Evolutionary conservation across 106 monocot genomes (phyloP).

Genomic region (Acanthochlamys bracteata): DNA sequence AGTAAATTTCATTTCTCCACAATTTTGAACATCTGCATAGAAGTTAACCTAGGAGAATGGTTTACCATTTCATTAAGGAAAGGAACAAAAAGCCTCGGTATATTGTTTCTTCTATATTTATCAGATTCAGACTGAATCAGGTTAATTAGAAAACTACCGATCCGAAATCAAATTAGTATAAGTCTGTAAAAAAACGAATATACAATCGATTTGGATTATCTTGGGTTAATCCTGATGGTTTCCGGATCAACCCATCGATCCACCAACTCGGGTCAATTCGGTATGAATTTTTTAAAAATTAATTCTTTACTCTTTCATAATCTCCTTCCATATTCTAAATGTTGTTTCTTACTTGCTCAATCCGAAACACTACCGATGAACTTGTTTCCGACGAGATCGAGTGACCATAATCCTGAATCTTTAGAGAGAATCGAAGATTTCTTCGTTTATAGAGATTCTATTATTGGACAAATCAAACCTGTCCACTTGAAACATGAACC

Average conservation of each 20-base stretch:
- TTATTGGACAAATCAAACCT: constrained; percentile 64
- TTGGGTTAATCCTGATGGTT: too few relatives aligned
- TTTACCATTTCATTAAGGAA: constrained; percentile 44
- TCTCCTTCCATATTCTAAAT: too few relatives aligned
- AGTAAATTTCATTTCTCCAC: neutral
- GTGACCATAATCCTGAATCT: constrained; percentile 4
- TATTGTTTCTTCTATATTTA: constrained; percentile 39
- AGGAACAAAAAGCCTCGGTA: constrained; percentile 44
- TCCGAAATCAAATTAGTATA: too few relatives aligned
- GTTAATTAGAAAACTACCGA: too few relatives aligned
- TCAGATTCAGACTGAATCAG: too few relatives aligned
- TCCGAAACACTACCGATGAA: constrained; percentile 34
- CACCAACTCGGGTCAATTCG: too few relatives aligned
- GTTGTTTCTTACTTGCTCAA: too few relatives aligned
- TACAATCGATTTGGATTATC: too few relatives aligned
- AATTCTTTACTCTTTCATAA: too few relatives aligned
- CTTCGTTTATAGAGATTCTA: constrained; percentile 22
- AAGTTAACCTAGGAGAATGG: neutral
- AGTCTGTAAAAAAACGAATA: too few relatives aligned
- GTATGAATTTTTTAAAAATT: too few relatives aligned
- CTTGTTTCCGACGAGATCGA: constrained; percentile 30
- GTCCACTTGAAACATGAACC: constrained; percentile 2
- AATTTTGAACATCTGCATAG: neutral
- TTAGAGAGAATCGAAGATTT: constrained; percentile 23
- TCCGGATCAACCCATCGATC: too few relatives aligned